Percentiles rank a stretch among this genome's conserved stretches.
Evolutionary conservation across 306 rosid genomes (phyloP).

Genomic region (Rosa persica): DNA sequence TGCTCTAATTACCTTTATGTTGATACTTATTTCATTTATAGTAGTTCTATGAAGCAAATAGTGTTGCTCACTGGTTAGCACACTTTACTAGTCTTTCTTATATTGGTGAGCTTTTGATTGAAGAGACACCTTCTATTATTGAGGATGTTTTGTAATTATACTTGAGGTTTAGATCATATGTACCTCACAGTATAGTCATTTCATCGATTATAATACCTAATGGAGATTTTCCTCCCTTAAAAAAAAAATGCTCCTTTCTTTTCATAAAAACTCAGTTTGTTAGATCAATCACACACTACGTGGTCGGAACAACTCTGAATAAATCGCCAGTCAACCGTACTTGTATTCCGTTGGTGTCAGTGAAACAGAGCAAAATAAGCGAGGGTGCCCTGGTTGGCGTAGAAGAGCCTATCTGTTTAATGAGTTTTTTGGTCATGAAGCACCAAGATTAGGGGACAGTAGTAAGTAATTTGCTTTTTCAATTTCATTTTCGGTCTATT

Average conservation of each 20-base stretch:
- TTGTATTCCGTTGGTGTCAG: neutral
- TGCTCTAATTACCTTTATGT: neutral
- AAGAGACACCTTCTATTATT: no score
- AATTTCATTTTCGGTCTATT: neutral
- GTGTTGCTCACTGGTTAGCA: no score
- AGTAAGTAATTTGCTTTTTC: no score
- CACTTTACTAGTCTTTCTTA: no score
- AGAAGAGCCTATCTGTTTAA: neutral
- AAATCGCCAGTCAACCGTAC: neutral
- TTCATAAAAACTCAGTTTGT: neutral
- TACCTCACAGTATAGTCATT: no score
- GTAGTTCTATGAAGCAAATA: neutral
- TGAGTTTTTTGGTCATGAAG: neutral
- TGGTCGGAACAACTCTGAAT: neutral
- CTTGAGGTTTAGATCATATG: no score
- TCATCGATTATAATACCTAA: no score
- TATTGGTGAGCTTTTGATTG: no score
- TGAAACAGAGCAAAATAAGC: neutral
- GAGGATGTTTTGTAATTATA: no score
- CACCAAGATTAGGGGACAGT: neutral
- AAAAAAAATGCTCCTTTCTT: neutral
- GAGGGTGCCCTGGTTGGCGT: neutral
- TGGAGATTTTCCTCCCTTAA: no score
- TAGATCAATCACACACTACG: neutral
- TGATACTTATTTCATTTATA: neutral